Evolutionary conservation across 805 yeast species (phyloP), one percentile per base, ranked within the genome.

Genomic region (Cyberlindnera euphorbiiphila): DNA sequence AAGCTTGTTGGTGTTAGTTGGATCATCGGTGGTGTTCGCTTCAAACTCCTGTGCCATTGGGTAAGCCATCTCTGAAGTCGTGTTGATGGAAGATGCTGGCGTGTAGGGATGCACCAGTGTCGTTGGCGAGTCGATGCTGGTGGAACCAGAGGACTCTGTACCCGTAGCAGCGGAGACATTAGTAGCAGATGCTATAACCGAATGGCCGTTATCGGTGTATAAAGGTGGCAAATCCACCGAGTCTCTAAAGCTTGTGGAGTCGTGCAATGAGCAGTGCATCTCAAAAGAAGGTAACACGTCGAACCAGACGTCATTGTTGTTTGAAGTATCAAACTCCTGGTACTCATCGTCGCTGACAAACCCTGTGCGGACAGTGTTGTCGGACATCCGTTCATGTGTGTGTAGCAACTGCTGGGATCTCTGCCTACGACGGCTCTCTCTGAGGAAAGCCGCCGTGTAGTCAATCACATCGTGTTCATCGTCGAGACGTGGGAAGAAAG

Each of bases 271-370:
- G 47, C 75, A 78, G 50, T 76, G 78, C 79, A 81, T 75, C 44
- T 79, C 83, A 50, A 79, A 81, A 0, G 85, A 77, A 0, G 86
- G 88, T 24, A 81, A 55, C 3, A 80, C 72, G 47, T 80, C 85
- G 34, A 76, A 63, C 10, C 40, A 40, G 9, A 42, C 39, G 19
- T 45, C 46, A 14, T 15, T 37, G 39, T 34, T 38, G 14, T 20
- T 15, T 4, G 16, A 27, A 3, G 25, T 19, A 17, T 36, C 39
- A 9, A 42, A 21, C 16, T 34, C 41, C 14, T 16, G 11, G 37
- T 33, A 35, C 34, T 39, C 46, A 20, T 37, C 41, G 6, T 36
- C 45, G 9, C 18, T 6, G 17, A 47, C 34, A 26, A 42, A 45
- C 9, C 47, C 49, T 5, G 22, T 35, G 9, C 36, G 37, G n/a